Evolutionary conservation across 305 asterid genomes (phyloP), one percentile per base, ranked within the genome.

Genomic region (Coffea humblotiana): DNA sequence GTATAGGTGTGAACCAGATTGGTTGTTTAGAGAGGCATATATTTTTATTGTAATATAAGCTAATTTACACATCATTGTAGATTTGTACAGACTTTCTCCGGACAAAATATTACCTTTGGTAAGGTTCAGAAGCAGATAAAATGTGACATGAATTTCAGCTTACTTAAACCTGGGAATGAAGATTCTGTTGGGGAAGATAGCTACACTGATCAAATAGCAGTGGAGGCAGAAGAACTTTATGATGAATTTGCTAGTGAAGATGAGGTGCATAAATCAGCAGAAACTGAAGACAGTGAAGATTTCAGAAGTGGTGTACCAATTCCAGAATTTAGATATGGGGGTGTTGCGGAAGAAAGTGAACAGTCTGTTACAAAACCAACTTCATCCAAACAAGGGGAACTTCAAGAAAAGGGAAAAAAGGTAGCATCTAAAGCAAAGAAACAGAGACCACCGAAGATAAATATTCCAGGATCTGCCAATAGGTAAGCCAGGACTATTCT

Each of bases 401-500:
- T 40, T 2, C 86, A 74, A 60, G 84, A 54, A 75, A 88, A 86
- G 29, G 86, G 79, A 70, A 89, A 87, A 82, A 90, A 88, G 79
- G 82, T 54, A 40, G 80, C 80, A 76, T 51, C 93, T 63, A 87
- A 82, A 81, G 71, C 48, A 71, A 92, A 79, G 86, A 91, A 88
- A 83, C 89, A 84, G 84, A 87, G 72, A 76, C 66, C 0, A 58
- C 82, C 86, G 0, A 91, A 88, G 81, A 71, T 83, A 51, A 86
- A 88, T 73, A 87, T 90, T 78, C 95, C 90, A 54, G 99, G 98
- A 84, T 89, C 98, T 77, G 90, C 97, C 5, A 92, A 90, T 58
- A 89, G 97, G 99, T 95, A 83, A 78, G 78, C 60, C 14, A 19
- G 0, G 61, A 66, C 68, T 29, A 58, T 69, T 58, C 47, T 47